Conservation (phyloP, 2,329 filamentous ascomycete species). For the Hypocreales sp. region DNA sequence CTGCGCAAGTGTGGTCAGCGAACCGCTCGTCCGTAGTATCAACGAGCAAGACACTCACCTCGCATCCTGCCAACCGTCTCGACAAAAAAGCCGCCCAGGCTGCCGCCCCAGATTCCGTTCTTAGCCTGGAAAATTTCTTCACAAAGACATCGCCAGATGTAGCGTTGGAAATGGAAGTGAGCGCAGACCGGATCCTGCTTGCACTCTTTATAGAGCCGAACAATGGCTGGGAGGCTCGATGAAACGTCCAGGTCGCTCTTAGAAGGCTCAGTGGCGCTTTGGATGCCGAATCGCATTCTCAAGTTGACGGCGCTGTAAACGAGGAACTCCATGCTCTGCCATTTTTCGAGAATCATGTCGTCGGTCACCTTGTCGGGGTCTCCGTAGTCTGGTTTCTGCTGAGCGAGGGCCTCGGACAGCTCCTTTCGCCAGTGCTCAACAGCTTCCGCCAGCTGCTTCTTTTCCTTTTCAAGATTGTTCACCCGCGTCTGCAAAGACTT, state of each 20-base stretch:
- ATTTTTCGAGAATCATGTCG: background rate
- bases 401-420: too few species aligned
- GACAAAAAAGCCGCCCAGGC: background rate
- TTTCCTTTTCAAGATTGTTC: too few species aligned
- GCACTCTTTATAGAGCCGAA: background rate
- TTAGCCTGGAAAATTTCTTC: background rate
- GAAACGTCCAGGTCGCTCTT: too few species aligned
- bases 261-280: background rate
- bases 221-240: background rate
- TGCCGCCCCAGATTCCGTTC: background rate
- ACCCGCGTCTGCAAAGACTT: too few species aligned
- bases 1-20: background rate
- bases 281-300: too few species aligned
- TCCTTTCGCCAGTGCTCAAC: too few species aligned
- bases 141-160: background rate
- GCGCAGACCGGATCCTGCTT: background rate
- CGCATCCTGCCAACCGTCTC: background rate
- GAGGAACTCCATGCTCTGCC: background rate
- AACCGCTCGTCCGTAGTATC: background rate
- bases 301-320: too few species aligned
- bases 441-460: background rate
- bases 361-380: slow-evolving; percentile 2
- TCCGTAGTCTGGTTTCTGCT: slow-evolving; percentile 1
- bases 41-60: background rate
- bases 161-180: background rate